These are phyloP conservation scores for Vicia sativa DNA, from an alignment of 306 rosid species.

Conservation along the genomic window DNA sequence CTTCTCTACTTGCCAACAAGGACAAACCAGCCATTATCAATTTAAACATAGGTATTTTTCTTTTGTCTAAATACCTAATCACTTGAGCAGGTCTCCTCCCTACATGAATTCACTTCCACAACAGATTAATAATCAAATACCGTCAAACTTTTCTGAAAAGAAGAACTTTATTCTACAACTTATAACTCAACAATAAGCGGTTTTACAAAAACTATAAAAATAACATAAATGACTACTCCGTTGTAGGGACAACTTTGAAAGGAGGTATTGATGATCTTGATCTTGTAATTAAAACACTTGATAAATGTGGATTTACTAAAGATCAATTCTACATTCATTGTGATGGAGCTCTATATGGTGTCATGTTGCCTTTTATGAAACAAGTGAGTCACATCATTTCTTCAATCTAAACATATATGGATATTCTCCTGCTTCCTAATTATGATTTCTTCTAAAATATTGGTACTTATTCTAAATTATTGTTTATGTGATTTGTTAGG, in stretches of 20 bases:
- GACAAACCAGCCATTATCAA: not conserved
- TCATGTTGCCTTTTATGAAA: slow-evolving; percentile 26
- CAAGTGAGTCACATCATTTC: slow-evolving; percentile 1
- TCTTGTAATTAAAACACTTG: slow-evolving; percentile 55
- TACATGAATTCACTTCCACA: too few relatives aligned
- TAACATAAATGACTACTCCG: not conserved
- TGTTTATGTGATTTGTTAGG: slow-evolving; percentile 3
- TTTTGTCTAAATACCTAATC: not conserved
- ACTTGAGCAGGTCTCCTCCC: too few relatives aligned
- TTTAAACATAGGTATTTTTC: not conserved
- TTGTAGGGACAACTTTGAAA: slow-evolving; percentile 53
- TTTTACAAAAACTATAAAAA: too few relatives aligned
- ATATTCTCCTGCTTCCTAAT: not conserved
- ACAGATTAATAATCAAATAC: too few relatives aligned
- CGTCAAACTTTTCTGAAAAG: too few relatives aligned
- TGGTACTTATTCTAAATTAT: not conserved
- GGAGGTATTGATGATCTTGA: slow-evolving; percentile 40
- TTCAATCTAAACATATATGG: not conserved
- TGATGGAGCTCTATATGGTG: slow-evolving; percentile 32
- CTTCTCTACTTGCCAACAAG: slow-evolving; percentile 40
- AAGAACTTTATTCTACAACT: too few relatives aligned
- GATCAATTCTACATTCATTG: slow-evolving; percentile 36
- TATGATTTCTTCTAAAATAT: not conserved
- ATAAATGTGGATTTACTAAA: slow-evolving; percentile 36
- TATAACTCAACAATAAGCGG: too few relatives aligned